Percentiles rank a stretch among this genome's conserved stretches.
Evolutionary conservation across 768 basidiomycete species (phyloP).

Genomic region (Artomyces pyxidatus): DNA sequence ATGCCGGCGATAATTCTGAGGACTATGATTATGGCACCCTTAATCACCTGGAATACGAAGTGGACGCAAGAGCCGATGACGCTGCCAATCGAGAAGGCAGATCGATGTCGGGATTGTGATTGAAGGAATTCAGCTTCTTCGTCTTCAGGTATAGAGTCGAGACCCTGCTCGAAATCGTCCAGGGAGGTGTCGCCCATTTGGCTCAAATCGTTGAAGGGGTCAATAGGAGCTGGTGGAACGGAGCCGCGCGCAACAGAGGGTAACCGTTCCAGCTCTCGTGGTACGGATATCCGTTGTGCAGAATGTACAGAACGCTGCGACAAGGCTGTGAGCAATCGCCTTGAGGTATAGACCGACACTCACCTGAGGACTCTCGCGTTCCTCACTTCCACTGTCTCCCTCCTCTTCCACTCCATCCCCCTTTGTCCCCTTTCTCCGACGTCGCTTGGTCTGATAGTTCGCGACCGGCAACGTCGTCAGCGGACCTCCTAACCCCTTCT

Average conservation of each 20-base stretch:
- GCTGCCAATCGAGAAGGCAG: slow-evolving; percentile 38
- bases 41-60: slow-evolving; percentile 19
- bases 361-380: slow-evolving; percentile 36
- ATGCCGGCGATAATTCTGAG: slow-evolving; percentile 16
- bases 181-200: slow-evolving; percentile 17
- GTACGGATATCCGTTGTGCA: slow-evolving; percentile 2
- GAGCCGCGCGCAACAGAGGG: slow-evolving; percentile 26
- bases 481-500: slow-evolving; percentile 43
- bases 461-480: slow-evolving; percentile 63
- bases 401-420: slow-evolving; percentile 40
- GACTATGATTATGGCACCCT: slow-evolving; percentile 12
- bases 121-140: slow-evolving; percentile 37
- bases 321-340: background rate
- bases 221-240: slow-evolving; percentile 36
- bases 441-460: slow-evolving; percentile 57
- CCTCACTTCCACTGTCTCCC: slow-evolving; percentile 38
- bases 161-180: slow-evolving; percentile 38
- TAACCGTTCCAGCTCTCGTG: slow-evolving; percentile 27
- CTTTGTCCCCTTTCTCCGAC: slow-evolving; percentile 33
- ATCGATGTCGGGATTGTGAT: slow-evolving; percentile 11
- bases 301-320: slow-evolving; percentile 18
- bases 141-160: slow-evolving; percentile 58
- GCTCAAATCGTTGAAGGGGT: slow-evolving; percentile 21
- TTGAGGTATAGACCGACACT: slow-evolving; percentile 7
- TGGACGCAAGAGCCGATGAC: slow-evolving; percentile 38